These are phyloP conservation scores for Myotisia sp. DNA, from an alignment of 2,329 filamentous ascomycete genomes.

Conservation along the genomic window DNA sequence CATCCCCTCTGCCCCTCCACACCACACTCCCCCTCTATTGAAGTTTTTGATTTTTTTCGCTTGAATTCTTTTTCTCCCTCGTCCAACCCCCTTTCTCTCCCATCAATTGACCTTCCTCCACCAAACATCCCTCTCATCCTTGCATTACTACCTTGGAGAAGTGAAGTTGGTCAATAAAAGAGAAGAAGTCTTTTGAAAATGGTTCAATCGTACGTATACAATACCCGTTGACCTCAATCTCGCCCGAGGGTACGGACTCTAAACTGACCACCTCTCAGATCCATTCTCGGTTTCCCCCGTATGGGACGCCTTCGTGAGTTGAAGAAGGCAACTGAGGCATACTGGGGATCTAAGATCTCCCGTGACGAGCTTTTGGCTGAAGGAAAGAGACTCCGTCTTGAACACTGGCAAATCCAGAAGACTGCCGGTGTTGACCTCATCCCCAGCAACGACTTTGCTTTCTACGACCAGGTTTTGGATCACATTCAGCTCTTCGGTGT, in stretches of 20 bases:
- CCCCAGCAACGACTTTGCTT: conserved; percentile 98
- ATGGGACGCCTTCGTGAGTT: conserved; percentile 98
- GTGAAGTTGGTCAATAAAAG: not conserved
- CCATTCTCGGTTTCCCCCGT: conserved; percentile 95
- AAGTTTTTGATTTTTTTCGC: too few relatives aligned
- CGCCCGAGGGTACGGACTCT: not conserved
- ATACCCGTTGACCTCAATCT: too few relatives aligned
- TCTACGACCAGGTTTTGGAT: conserved; percentile 94
- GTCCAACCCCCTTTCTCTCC: not conserved
- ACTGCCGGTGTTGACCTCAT: conserved; percentile 94
- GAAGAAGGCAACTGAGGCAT: conserved; percentile 99
- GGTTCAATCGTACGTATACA: conserved; percentile 44
- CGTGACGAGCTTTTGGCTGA: conserved; percentile 80
- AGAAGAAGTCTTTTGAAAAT: conserved; percentile 30
- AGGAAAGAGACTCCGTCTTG: conserved; percentile 90
- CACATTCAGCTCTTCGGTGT: conserved; percentile 97
- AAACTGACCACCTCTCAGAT: conserved; percentile 23
- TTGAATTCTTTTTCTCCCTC: not conserved
- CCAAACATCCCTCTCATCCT: not conserved
- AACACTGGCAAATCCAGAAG: conserved; percentile 99
- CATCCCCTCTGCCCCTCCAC: too few relatives aligned
- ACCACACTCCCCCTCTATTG: too few relatives aligned
- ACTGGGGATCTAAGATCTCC: conserved; percentile 89
- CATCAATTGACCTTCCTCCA: not conserved
- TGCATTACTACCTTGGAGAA: not conserved